Conservation (phyloP, 2,329 filamentous ascomycete genomes). For the Dactylonectria macrodidyma region DNA sequence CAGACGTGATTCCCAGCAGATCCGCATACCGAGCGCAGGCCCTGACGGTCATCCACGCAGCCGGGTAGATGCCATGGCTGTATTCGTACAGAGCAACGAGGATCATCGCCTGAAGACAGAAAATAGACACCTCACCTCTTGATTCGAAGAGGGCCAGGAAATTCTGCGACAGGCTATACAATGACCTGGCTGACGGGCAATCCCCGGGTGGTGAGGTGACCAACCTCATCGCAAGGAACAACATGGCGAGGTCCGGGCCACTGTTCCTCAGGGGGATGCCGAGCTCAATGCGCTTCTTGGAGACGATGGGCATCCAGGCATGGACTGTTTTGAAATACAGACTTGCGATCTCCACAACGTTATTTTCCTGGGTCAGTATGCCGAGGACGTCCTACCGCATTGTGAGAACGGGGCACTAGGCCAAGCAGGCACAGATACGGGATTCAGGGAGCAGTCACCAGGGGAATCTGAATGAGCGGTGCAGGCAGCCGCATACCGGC, state of each 20-base stretch:
- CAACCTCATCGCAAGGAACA: conserved; percentile 66
- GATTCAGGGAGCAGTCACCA: too few relatives aligned
- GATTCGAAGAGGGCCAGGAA: conserved; percentile 59
- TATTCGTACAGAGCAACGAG: conserved; percentile 64
- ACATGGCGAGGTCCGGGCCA: conserved; percentile 61
- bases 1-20: conserved; percentile 57
- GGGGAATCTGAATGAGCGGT: too few relatives aligned
- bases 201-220: conserved; percentile 41
- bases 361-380: too few relatives aligned
- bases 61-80: conserved; percentile 65
- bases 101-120: conserved; percentile 61
- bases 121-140: conserved; percentile 58
- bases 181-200: too few relatives aligned
- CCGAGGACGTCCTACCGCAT: conserved; percentile 1
- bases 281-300: conserved; percentile 61
- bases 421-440: too few relatives aligned
- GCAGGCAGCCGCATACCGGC: neutral
- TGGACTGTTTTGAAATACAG: conserved; percentile 62
- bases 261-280: conserved; percentile 58
- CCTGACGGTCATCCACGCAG: conserved; percentile 64
- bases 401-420: neutral
- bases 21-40: conserved; percentile 61
- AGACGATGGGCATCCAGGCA: conserved; percentile 64
- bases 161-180: conserved; percentile 50
- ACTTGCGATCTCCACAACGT: too few relatives aligned